A percentile compares a stretch with the other conserved stretches of the same genome.
Conservation (phyloP, 108 stramenopile species). For the Tribonema minus region DNA sequence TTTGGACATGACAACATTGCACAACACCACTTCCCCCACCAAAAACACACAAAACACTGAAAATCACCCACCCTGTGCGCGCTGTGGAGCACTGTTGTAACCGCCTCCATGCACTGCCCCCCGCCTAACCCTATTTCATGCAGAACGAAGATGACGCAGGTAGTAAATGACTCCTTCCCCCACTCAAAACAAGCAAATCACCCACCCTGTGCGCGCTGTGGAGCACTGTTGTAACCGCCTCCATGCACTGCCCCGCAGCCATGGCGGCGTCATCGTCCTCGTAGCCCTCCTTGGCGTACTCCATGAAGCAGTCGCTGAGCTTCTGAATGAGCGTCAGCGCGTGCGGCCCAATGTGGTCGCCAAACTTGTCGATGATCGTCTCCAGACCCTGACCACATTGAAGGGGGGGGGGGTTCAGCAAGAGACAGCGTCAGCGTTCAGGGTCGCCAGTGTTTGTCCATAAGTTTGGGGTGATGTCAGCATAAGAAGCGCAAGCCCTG, state of each 20-base stretch:
- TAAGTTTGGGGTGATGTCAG: no score
- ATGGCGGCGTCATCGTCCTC: constrained; percentile 90
- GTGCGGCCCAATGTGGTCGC: constrained; percentile 87
- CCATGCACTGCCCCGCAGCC: constrained; percentile 90
- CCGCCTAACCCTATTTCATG: no score
- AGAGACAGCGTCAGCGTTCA: no score
- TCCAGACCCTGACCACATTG: constrained; percentile 55
- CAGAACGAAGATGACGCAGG: no score
- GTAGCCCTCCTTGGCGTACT: constrained; percentile 81
- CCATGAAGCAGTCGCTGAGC: constrained; percentile 75
- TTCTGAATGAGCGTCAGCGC: constrained; percentile 81
- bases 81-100: constrained; percentile 76
- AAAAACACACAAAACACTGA: no score
- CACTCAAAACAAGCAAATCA: no score
- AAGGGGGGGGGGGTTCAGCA: no score
- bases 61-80: constrained; percentile 3
- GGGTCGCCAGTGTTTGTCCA: no score
- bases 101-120: constrained; percentile 87
- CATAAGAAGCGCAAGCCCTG: no score
- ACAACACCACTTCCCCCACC: no score
- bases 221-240: constrained; percentile 87
- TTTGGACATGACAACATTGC: no score
- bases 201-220: constrained; percentile 32
- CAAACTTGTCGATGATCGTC: constrained; percentile 84
- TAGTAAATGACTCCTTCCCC: no score